Evolutionary conservation across 495 filamentous ascomycete species (phyloP).

Genomic region (Trichoderma gamsii): DNA sequence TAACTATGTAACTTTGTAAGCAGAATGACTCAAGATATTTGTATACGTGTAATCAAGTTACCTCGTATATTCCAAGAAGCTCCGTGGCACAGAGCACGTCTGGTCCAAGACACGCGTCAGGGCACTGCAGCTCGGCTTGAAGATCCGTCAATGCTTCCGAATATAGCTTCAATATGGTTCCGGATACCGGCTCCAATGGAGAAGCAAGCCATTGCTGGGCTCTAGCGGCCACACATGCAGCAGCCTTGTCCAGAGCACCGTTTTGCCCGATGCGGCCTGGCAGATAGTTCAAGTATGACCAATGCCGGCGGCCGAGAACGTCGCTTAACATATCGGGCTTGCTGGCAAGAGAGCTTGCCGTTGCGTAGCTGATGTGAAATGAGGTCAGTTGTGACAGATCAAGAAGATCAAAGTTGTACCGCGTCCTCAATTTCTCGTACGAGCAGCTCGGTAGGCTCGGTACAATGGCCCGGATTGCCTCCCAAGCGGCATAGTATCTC

Average conservation of each 20-base stretch:
- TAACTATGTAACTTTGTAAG: background rate
- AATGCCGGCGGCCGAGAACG: background rate
- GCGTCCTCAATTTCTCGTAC: background rate
- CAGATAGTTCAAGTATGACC: slow-evolving; percentile 9
- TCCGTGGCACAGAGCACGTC: slow-evolving; percentile 2
- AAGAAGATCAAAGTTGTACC: slow-evolving; percentile 10
- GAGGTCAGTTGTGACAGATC: slow-evolving; percentile 2
- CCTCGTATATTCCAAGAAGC: slow-evolving; percentile 7
- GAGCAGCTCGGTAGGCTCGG: background rate
- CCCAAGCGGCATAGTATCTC: background rate
- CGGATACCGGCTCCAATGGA: background rate
- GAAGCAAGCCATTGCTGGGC: slow-evolving; percentile 5
- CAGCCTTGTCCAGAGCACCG: background rate
- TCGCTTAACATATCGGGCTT: background rate
- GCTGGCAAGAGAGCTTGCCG: background rate
- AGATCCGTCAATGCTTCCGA: background rate
- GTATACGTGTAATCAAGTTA: background rate
- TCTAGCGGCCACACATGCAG: slow-evolving; percentile 8
- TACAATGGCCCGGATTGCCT: background rate
- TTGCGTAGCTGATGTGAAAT: background rate
- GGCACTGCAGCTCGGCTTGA: background rate
- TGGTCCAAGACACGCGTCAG: background rate
- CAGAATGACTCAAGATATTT: background rate
- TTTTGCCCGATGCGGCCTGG: background rate
- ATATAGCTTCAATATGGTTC: background rate